phyloP scores from a whole-genome alignment of 2,329 filamentous ascomycete genomes.

The Diplodia scrobiculata region DNA sequence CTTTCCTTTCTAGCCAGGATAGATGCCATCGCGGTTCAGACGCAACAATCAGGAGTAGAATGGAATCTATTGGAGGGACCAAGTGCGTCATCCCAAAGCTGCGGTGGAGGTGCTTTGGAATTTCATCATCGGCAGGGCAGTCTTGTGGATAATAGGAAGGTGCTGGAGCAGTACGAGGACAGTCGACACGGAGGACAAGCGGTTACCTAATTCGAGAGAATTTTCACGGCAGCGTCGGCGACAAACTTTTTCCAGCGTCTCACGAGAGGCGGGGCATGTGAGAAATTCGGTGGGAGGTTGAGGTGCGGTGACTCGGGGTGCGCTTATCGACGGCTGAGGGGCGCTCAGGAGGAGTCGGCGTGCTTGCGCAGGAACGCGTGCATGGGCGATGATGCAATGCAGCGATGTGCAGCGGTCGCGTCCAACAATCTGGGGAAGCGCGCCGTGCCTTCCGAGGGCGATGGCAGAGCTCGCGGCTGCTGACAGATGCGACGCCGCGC shows the following conservation, averaged over 20 bases:
- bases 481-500: slow-evolving; percentile 4
- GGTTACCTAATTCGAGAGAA: slow-evolving; percentile 14
- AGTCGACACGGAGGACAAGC: slow-evolving; percentile 5
- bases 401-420: slow-evolving; percentile 9
- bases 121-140: slow-evolving; percentile 16
- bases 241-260: slow-evolving; percentile 13
- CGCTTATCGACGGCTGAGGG: slow-evolving; percentile 23
- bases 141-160: slow-evolving; percentile 3
- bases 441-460: slow-evolving; percentile 8
- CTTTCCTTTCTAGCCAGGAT: not conserved
- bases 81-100: too few relatives aligned
- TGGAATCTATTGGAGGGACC: too few relatives aligned
- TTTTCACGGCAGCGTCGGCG: slow-evolving; percentile 15
- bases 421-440: slow-evolving; percentile 21
- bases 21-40: not conserved
- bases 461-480: not conserved
- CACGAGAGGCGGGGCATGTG: slow-evolving; percentile 20
- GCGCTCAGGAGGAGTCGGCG: slow-evolving; percentile 1
- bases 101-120: slow-evolving; percentile 28
- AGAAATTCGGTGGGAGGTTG: slow-evolving; percentile 10
- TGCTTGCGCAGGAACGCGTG: slow-evolving; percentile 24
- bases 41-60: not conserved
- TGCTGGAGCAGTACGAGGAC: not conserved
- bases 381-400: slow-evolving; percentile 24
- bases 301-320: not conserved